Evolutionary conservation across 2,329 filamentous ascomycete genomes (phyloP), one percentile per base, ranked within the genome.

Genomic region (Acephala macrosclerotiorum): DNA sequence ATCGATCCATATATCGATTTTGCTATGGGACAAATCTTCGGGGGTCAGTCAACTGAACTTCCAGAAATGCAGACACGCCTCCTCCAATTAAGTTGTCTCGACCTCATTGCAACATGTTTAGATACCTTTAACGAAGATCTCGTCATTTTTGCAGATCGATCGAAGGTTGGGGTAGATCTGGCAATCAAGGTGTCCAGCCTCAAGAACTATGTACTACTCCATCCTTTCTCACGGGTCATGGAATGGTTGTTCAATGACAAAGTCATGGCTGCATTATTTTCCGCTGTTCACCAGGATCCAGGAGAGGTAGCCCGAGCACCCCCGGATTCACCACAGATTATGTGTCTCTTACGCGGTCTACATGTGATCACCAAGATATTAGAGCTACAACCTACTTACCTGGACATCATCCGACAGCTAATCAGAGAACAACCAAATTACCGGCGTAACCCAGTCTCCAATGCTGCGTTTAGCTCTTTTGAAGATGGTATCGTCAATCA

Each of bases 201-300:
- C 4, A 87, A 89, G 58, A 85, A 87, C 6, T 99, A 99, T 76
- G 89, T 96, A 65, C 88, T 89, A 26, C 85, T 97, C 61, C 96
- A 99, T 79, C 95, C 96, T 0, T 99, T 98, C 75, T 89, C 92
- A 2, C 89, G 96, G 66, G 90, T 97, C 18, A 97, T 98, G 92
- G 96, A 99, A 76, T 98, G 96, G 94, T 87, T 99, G 79, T 97
- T 97, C 79, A 97, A 97, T 75, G 93, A 96, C 74, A 93, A 91
- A 70, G 92, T 97, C 25, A 88, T 97, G 73, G 87, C 87, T 70
- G 87, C 90, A 16, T 80, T 99, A 1, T 95, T 97, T 77, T 85
- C 87, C 64, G 87, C 91, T 12, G 87, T 96, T 35, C 91, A 95
- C 71, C 91, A 96, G 76, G 88, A 95, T 71, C 81, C 90, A 18